Evolutionary conservation across 331 rosid genomes (phyloP), one percentile per base, ranked within the genome.

Genomic region (Cucumis variabilis): DNA sequence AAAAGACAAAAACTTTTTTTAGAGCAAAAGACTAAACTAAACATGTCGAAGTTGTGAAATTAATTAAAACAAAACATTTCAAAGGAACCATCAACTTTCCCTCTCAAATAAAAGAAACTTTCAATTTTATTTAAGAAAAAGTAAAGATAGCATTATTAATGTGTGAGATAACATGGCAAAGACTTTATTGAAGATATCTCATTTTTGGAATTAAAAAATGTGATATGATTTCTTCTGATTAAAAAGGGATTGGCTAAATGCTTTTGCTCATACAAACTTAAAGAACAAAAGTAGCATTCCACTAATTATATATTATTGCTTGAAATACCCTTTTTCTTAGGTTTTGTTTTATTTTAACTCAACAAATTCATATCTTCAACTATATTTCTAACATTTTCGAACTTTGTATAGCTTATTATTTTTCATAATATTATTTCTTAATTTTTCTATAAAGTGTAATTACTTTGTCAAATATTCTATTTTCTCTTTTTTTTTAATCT

Each of bases 151-250:
- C 41, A 46, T 33, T 33, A 33, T 33, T 33, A 33, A 33, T 33
- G 37, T 33, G 37, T 33, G 37, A 33, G 37, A 33, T 33, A 33
- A 33, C 37, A 33, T 33, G 37, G 2, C 2, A 33, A 33, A 33
- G n/a, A 24, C 65, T 79, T 79, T 23, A 44, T 76, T 76, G 60
- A 21, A 33, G 37, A 76, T 6, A 76, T 76, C 82, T 75, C 82
- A 6, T 76, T 74, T 76, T 76, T 19, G 50, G 4, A 46, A 46
- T 23, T 3, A 7, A 76, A 20, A 53, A 55, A 50, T 2, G 67
- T 9, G 46, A 51, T 24, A 79, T 79, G 24, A 55, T 79, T 79
- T 78, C 67, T 9, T 25, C 16, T 78, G 44, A 78, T 78, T 51
- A 78, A 78, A 14, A 51, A 25, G 66, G 44, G 84, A 78, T 33